Evolutionary conservation across 1,284 basidiomycete species (phyloP), one percentile per base, ranked within the genome.

Genomic region (Agaricales sp.): DNA sequence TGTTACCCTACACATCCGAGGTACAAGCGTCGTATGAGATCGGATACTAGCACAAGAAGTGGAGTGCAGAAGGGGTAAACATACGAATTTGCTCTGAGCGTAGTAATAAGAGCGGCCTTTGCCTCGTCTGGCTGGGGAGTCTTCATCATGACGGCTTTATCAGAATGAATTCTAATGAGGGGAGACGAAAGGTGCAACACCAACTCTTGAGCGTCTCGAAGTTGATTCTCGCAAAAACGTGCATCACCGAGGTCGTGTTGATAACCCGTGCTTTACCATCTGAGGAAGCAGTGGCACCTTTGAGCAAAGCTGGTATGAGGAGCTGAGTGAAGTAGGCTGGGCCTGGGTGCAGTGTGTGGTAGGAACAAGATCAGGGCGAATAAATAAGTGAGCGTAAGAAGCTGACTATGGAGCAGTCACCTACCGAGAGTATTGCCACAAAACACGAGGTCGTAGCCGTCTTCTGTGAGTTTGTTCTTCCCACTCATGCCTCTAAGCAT

Each of bases 401-500:
- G 37, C 47, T 30, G 23, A 39, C 38, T 12, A 14, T 49, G 18
- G n/a, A 22, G 21, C 45, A 46, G 37, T 58, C 59, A 41, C 39
- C 18, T n/a, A 43, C 70, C 72, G 12, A 77, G 61, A 3, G 65
- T 63, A 49, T 77, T 77, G 12, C 71, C 74, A 1, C 74, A 75
- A 48, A 76, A 78, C 56, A 75, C 74, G 8, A 78, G 61, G 39
- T 78, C 73, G 53, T 72, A 74, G 0, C 75, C 70, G 44, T 73
- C 55, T 3, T 46, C 24, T 1, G 55, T 55, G 4, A 51, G 45
- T 21, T 52, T 52, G 4, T 53, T 59, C 1, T 59, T 41, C 0
- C 66, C 44, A 73, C 76, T 75, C 3, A 80, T 67, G 2, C 76
- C 77, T 1, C 74, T 77, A 45, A 16, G 22, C n/a, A 49, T 37